Evolutionary conservation across 768 basidiomycete species (phyloP), one percentile per base, ranked within the genome.

Genomic region (Boletus vinaceobasis): DNA sequence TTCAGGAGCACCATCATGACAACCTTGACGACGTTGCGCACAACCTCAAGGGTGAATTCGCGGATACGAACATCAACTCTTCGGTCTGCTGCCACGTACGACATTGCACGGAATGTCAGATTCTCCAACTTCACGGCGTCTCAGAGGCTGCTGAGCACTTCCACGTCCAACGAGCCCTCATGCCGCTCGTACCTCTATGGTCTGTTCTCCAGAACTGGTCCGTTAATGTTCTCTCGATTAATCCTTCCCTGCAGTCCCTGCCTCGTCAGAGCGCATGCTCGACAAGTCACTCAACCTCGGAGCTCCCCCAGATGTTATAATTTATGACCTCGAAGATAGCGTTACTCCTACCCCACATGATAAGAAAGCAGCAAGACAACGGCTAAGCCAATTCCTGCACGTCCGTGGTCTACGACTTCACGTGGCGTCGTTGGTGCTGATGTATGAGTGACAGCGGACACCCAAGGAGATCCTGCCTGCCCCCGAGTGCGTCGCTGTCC

Each of bases 241-340:
- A 56, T 45, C 7, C 14, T 7, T 21, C 31, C 23, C 17, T 17
- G 15, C 14, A 85, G 93, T 96, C 4, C 93, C 93, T 3, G 79
- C 86, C 6, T 87, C 91, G 1, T 87, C 85, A 13, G 82, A 87
- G 35, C 79, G 83, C 39, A 92, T 93, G 87, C 82, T 96, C 33
- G 75, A 85, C 60, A 95, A 93, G 66, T 89, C 89, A 0, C 75
- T 89, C 43, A 69, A 64, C 10, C 40, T 68, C 32, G 63, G 55
- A 23, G 75, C 77, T 14, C 66, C 72, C 2, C 84, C 91, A 2
- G 93, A 96, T 56, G 78, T 87, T 40, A 75, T 93, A 35, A 86
- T 93, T 26, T 94, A 93, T 63, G 93, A 96, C 74, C 76, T 96
- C 13, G 93, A 95, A 68, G 93, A 96, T 68, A 88, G 88, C 56